Evolutionary conservation across 164 flowering plant genomes (phyloP).

Genomic region (Nymphaea colorata): DNA sequence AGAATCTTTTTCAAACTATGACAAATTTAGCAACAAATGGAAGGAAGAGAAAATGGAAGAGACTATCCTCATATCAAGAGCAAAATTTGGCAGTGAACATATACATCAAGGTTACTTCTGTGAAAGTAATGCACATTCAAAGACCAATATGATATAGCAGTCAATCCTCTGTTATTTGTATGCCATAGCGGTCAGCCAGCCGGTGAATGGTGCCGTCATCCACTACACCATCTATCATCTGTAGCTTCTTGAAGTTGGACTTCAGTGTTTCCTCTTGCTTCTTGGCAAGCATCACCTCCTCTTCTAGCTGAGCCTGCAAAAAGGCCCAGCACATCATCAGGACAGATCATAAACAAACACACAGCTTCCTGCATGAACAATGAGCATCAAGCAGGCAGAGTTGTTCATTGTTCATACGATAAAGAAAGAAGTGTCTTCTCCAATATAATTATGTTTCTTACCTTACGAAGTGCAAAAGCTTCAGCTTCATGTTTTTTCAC

Average conservation of each 20-base stretch:
- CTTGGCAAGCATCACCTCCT: slow-evolving; percentile 51
- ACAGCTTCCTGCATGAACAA: neutral
- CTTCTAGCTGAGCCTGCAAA: slow-evolving; percentile 31
- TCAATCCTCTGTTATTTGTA: slow-evolving; percentile 24
- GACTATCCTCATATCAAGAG: too few relatives aligned
- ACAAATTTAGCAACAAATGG: too few relatives aligned
- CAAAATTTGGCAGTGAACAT: too few relatives aligned
- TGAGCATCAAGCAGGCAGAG: neutral
- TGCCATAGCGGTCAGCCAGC: slow-evolving; percentile 27
- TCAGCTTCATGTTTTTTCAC: slow-evolving; percentile 21
- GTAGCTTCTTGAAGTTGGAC: slow-evolving; percentile 40
- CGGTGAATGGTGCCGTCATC: slow-evolving; percentile 24
- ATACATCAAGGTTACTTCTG: too few relatives aligned
- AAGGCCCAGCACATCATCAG: neutral
- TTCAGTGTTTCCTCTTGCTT: slow-evolving; percentile 37
- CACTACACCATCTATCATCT: slow-evolving; percentile 27
- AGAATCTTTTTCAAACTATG: too few relatives aligned
- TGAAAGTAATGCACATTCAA: neutral
- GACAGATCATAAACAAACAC: neutral
- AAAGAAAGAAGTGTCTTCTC: neutral
- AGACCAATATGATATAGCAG: neutral
- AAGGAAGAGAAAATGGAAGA: too few relatives aligned
- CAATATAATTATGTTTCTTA: slow-evolving; percentile 8
- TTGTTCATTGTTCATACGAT: neutral
- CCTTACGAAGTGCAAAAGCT: slow-evolving; percentile 29